phyloP scores from a whole-genome alignment of 164 flowering plant genomes.

The Piper betle region DNA sequence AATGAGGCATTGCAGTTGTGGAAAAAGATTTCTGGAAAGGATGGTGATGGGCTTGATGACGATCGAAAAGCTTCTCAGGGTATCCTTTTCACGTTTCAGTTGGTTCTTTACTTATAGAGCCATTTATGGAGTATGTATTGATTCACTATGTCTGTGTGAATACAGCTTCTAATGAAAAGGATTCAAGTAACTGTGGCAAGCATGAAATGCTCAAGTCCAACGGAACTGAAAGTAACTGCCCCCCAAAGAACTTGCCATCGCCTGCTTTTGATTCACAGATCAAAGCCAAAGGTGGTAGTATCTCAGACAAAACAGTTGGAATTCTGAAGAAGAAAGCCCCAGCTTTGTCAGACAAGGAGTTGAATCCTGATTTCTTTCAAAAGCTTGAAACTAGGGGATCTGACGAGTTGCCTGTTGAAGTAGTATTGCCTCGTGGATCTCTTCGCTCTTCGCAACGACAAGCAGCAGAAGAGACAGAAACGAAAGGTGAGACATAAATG shows the following conservation, averaged over 20 bases:
- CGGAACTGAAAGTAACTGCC: slow-evolving; percentile 21
- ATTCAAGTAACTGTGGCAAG: slow-evolving; percentile 17
- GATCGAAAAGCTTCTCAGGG: slow-evolving; percentile 36
- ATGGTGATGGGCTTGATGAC: slow-evolving; percentile 34
- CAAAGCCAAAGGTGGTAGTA: slow-evolving; percentile 33
- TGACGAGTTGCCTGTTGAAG: slow-evolving; percentile 84
- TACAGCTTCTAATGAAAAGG: slow-evolving; percentile 23
- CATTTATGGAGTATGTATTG: no score
- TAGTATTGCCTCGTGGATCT: slow-evolving; percentile 61
- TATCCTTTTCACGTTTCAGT: slow-evolving; percentile 2
- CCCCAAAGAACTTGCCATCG: slow-evolving; percentile 29
- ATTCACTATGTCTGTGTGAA: neutral
- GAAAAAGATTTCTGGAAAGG: slow-evolving; percentile 66
- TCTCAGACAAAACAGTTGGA: slow-evolving; percentile 62
- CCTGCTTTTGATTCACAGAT: slow-evolving; percentile 28
- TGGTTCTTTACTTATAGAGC: neutral
- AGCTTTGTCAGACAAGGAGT: slow-evolving; percentile 55
- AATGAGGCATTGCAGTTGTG: slow-evolving; percentile 76
- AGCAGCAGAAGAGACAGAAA: slow-evolving; percentile 37
- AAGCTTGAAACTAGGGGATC: slow-evolving; percentile 66
- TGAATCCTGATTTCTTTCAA: slow-evolving; percentile 87
- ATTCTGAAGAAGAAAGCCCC: slow-evolving; percentile 76
- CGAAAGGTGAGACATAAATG: slow-evolving; percentile 23
- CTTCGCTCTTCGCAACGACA: slow-evolving; percentile 38
- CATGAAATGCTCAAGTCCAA: slow-evolving; percentile 15